Percentiles rank a stretch among this genome's conserved stretches.
phyloP scores from a whole-genome alignment of 352 stramenopile species.

The Aphanomyces cochlioides region DNA sequence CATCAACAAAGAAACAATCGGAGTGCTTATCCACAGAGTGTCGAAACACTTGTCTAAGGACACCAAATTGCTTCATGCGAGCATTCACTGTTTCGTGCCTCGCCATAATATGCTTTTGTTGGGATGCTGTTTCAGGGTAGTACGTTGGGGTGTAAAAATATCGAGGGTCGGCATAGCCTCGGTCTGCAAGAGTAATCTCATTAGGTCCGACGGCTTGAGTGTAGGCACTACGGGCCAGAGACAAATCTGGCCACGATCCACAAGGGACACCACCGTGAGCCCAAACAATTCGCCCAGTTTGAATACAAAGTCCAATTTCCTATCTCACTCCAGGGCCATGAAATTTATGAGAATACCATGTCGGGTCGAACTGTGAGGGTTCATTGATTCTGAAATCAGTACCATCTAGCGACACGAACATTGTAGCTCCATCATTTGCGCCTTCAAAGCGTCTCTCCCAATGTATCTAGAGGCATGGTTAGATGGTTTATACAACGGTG shows the following conservation, averaged over 20 bases:
- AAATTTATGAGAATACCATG: too few species aligned
- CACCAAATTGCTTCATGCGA: background rate
- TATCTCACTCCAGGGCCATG: too few species aligned
- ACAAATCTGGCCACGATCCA: too few species aligned
- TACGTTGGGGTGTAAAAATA: background rate
- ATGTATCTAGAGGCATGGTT: background rate
- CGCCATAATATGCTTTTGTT: background rate
- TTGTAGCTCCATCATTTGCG: background rate
- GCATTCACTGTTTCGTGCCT: background rate
- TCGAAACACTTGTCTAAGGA: background rate
- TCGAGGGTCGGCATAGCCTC: background rate
- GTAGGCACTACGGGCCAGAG: too few species aligned
- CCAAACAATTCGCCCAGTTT: too few species aligned
- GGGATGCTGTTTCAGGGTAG: background rate
- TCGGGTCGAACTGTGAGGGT: too few species aligned
- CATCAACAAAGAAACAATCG: too few species aligned
- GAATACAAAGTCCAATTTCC: too few species aligned
- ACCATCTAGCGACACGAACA: background rate
- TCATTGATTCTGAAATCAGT: too few species aligned
- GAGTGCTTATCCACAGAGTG: too few species aligned
- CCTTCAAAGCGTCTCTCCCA: background rate
- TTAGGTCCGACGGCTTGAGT: background rate
- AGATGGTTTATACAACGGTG: background rate
- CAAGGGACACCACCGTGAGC: too few species aligned
- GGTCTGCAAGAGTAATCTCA: background rate